phyloP scores from a whole-genome alignment of 2,329 filamentous ascomycete genomes.

The Exophiala dermatitidis region DNA sequence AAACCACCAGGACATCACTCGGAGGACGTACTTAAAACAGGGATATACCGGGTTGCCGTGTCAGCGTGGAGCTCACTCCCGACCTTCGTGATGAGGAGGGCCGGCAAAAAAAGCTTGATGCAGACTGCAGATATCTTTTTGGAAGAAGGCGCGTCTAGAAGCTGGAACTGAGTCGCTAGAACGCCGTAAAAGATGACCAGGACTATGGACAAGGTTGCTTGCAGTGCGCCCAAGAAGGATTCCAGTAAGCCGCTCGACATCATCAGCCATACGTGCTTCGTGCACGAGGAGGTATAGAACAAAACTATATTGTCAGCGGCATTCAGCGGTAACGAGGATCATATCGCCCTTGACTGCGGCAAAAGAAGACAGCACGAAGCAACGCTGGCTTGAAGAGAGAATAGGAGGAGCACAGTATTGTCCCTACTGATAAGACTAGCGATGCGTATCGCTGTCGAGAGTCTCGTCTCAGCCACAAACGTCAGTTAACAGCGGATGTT shows the following conservation, averaged over 20 bases:
- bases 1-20: not conserved
- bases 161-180: conserved; percentile 43
- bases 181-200: conserved; percentile 49
- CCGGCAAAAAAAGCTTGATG: conserved; percentile 48
- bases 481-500: not conserved
- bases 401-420: too few relatives aligned
- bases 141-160: conserved; percentile 42
- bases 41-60: conserved; percentile 44
- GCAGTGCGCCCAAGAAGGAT: conserved; percentile 46
- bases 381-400: too few relatives aligned
- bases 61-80: conserved; percentile 44
- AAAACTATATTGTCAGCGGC: not conserved
- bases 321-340: not conserved
- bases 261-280: not conserved
- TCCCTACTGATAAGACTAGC: too few relatives aligned
- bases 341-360: not conserved
- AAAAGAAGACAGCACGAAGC: not conserved
- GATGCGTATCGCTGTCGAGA: not conserved
- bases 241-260: conserved; percentile 22
- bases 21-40: conserved; percentile 38
- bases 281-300: too few relatives aligned
- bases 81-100: conserved; percentile 47
- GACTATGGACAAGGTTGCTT: conserved; percentile 49
- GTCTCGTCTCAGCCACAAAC: not conserved
- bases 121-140: conserved; percentile 47